These are phyloP conservation scores for Niveomyces coronatus DNA, from an alignment of 2,329 filamentous ascomycete genomes.

Conservation along the genomic window DNA sequence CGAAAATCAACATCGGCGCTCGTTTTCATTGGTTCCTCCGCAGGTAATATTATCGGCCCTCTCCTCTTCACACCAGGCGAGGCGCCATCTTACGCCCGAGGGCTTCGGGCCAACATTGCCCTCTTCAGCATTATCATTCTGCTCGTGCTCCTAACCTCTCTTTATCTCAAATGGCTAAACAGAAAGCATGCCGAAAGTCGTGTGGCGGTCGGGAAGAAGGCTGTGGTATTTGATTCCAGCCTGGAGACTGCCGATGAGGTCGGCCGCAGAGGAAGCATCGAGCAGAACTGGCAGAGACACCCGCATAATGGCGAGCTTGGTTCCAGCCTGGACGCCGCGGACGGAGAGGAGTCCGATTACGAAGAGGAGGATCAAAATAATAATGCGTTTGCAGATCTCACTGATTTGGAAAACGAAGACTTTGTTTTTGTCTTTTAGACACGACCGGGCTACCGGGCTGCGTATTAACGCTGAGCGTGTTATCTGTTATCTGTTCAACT, in stretches of 20 bases:
- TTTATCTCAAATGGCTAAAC: constrained; percentile 44
- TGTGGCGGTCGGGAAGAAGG: constrained; percentile 48
- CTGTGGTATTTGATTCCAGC: constrained; percentile 46
- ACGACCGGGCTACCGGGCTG: too few relatives aligned
- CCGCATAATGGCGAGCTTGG: constrained; percentile 4
- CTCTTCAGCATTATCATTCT: constrained; percentile 51
- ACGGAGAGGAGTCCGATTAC: constrained; percentile 4
- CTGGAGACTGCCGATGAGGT: constrained; percentile 40
- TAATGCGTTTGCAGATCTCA: constrained; percentile 37
- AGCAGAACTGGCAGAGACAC: constrained; percentile 11
- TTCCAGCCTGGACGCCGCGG: neutral
- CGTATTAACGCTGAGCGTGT: too few relatives aligned
- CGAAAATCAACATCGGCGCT: constrained; percentile 55
- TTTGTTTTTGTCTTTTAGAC: constrained; percentile 50
- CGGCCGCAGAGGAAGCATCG: constrained; percentile 24
- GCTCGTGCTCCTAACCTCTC: constrained; percentile 31
- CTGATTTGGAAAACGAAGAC: constrained; percentile 52
- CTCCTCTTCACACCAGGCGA: constrained; percentile 49
- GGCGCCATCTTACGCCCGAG: constrained; percentile 32
- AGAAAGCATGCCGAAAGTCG: constrained; percentile 42
- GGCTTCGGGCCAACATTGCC: constrained; percentile 48
- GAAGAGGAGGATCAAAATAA: constrained; percentile 11
- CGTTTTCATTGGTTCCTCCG: constrained; percentile 54
- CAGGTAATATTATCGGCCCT: constrained; percentile 57
- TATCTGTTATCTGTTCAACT: neutral